Percentiles rank a stretch among this genome's conserved stretches.
phyloP scores from a whole-genome alignment of 2,329 filamentous ascomycete genomes.

The Rachicladosporium sp. region DNA sequence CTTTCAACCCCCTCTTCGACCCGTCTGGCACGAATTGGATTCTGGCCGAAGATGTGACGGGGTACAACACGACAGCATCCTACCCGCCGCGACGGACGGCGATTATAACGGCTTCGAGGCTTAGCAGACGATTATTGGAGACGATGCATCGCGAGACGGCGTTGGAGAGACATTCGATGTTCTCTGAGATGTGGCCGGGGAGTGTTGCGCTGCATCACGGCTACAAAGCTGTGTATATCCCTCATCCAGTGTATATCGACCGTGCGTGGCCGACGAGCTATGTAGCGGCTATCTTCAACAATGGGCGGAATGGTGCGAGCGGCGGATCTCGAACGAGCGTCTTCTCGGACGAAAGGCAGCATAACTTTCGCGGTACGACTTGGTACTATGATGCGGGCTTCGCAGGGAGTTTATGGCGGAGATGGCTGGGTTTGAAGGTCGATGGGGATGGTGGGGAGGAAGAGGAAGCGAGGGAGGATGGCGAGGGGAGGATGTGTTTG shows the following conservation, averaged over 20 bases:
- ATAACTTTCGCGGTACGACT: constrained; percentile 40
- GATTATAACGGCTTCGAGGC: constrained; percentile 58
- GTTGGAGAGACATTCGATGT: constrained; percentile 57
- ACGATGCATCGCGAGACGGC: constrained; percentile 68
- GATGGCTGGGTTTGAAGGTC: constrained; percentile 44
- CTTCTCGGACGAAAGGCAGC: constrained; percentile 39
- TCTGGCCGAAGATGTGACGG: constrained; percentile 56
- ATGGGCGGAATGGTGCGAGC: constrained; percentile 39
- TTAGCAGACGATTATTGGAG: constrained; percentile 52
- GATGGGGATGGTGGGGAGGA: constrained; percentile 37
- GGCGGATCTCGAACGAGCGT: constrained; percentile 37
- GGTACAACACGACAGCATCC: constrained; percentile 45
- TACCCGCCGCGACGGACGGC: constrained; percentile 56
- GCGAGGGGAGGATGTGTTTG: constrained; percentile 37
- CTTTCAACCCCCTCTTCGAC: constrained; percentile 66
- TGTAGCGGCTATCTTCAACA: constrained; percentile 44
- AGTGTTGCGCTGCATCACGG: constrained; percentile 61
- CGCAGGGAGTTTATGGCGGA: constrained; percentile 41
- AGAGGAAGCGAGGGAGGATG: constrained; percentile 24
- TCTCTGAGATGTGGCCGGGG: constrained; percentile 68
- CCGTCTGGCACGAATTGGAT: constrained; percentile 60
- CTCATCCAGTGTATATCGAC: constrained; percentile 46
- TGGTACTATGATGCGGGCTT: constrained; percentile 44
- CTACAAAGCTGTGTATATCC: constrained; percentile 60
- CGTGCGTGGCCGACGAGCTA: constrained; percentile 43